phyloP scores from a whole-genome alignment of 2,329 filamentous ascomycete species.

The Neonectria sp. region DNA sequence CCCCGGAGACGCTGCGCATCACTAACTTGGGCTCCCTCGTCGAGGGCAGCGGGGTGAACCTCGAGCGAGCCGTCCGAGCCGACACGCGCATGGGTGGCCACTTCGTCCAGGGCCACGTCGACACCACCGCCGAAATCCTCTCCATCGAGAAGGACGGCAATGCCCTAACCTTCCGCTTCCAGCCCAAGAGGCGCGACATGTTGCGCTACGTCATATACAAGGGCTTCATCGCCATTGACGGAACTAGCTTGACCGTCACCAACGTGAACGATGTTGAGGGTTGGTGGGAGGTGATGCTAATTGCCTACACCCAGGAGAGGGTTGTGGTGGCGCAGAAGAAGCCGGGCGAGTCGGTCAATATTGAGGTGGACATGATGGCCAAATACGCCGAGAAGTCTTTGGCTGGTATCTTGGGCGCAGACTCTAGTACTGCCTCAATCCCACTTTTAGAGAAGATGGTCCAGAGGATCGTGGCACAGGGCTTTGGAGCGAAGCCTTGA shows the following conservation, averaged over 20 bases:
- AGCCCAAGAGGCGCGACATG: slow-evolving; percentile 77
- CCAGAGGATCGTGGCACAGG: slow-evolving; percentile 81
- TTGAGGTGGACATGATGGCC: slow-evolving; percentile 91
- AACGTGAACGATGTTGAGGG: slow-evolving; percentile 83
- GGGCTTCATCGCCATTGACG: slow-evolving; percentile 94
- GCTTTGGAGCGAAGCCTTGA: slow-evolving; percentile 47
- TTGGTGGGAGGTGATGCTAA: slow-evolving; percentile 98
- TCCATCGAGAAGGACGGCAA: slow-evolving; percentile 87
- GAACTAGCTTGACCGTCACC: slow-evolving; percentile 94
- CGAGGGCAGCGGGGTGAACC: slow-evolving; percentile 81
- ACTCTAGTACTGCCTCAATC: slow-evolving; percentile 65
- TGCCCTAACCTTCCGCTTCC: slow-evolving; percentile 87
- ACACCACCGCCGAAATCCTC: slow-evolving; percentile 85
- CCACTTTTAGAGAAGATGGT: slow-evolving; percentile 81
- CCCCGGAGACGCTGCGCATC: slow-evolving; percentile 94
- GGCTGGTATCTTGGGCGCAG: slow-evolving; percentile 75
- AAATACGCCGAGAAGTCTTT: slow-evolving; percentile 95
- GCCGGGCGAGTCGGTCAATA: slow-evolving; percentile 86
- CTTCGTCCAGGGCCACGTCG: slow-evolving; percentile 98
- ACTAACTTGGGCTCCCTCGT: slow-evolving; percentile 90
- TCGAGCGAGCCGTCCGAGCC: slow-evolving; percentile 93
- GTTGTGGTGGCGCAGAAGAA: slow-evolving; percentile 87
- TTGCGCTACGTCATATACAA: slow-evolving; percentile 95
- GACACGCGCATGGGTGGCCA: slow-evolving; percentile 97
- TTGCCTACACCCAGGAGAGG: slow-evolving; percentile 95